A percentile compares a stretch with the other conserved stretches of the same genome.
Evolutionary conservation across 164 flowering plant species (phyloP).

Genomic region (Tetrastigma voinierianum): DNA sequence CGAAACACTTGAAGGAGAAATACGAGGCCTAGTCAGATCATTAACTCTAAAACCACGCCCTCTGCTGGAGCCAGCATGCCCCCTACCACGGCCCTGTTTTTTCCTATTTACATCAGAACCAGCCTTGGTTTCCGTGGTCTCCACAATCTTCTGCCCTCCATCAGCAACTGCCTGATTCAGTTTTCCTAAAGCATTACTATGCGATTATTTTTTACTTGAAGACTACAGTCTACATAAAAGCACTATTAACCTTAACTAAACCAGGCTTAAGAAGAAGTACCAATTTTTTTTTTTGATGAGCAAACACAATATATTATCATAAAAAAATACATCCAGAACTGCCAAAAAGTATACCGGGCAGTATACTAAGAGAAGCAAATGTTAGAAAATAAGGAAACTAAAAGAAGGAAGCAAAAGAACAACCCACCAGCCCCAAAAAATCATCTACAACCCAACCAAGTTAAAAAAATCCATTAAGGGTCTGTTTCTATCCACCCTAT

Average conservation of each 20-base stretch:
- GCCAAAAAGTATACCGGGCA: too few species aligned
- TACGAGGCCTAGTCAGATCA: conserved; percentile 49
- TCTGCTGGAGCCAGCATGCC: conserved; percentile 55
- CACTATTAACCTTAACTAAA: too few species aligned
- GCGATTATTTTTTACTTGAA: background rate
- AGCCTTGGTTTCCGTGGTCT: conserved; percentile 38
- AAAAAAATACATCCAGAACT: too few species aligned
- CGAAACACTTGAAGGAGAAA: conserved; percentile 30
- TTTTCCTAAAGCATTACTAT: conserved; percentile 10
- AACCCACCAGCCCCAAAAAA: too few species aligned
- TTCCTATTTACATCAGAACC: conserved; percentile 52
- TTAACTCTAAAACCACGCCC: conserved; percentile 66
- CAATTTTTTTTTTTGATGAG: too few species aligned
- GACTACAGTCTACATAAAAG: too few species aligned
- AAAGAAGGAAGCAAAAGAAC: background rate
- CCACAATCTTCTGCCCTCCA: conserved; percentile 42
- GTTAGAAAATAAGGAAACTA: background rate
- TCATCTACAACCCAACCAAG: too few species aligned
- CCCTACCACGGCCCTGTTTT: conserved; percentile 83
- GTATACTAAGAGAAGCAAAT: too few species aligned
- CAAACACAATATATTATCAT: too few species aligned
- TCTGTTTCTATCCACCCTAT: too few species aligned
- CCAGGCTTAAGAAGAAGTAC: too few species aligned
- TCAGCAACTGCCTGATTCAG: conserved; percentile 45
- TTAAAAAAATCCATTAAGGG: too few species aligned